Evolutionary conservation across 139 green algal species (phyloP).

Genomic region (Zygnema cylindricum): DNA sequence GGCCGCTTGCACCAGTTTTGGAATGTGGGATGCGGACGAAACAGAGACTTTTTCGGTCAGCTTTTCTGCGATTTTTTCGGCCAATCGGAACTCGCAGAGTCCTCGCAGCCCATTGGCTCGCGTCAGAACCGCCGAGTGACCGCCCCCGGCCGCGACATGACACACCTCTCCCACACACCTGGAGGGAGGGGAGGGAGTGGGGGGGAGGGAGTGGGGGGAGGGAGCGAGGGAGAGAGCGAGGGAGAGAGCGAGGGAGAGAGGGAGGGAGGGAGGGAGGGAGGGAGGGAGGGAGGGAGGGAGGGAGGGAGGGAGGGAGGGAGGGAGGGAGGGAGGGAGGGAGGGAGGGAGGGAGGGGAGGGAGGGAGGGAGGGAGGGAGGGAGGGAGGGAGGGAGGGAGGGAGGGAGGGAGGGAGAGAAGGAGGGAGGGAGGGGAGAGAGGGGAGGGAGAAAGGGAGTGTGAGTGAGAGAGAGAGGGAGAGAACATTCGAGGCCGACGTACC

Average conservation of each 20-base stretch:
- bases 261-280: no score
- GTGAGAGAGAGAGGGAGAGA: background rate
- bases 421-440: slow-evolving; percentile 32
- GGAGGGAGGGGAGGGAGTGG: no score
- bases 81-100: slow-evolving; percentile 41
- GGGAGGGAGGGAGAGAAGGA: no score
- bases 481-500: background rate
- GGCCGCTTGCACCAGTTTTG: background rate
- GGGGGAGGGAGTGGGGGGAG: no score
- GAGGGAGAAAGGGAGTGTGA: background rate
- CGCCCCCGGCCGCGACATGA: slow-evolving; percentile 40
- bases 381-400: no score
- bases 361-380: no score
- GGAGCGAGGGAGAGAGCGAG: no score
- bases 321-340: slow-evolving; percentile 4
- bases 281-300: background rate
- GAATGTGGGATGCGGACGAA: no score
- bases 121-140: slow-evolving; percentile 58
- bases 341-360: background rate
- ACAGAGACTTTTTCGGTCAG: background rate
- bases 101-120: slow-evolving; percentile 26
- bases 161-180: slow-evolving; percentile 56
- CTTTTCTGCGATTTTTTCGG: no score
- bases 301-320: background rate
- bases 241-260: no score